Conservation (phyloP, 2,329 filamentous ascomycete genomes). For the Golovinomyces cichoracearum region DNA sequence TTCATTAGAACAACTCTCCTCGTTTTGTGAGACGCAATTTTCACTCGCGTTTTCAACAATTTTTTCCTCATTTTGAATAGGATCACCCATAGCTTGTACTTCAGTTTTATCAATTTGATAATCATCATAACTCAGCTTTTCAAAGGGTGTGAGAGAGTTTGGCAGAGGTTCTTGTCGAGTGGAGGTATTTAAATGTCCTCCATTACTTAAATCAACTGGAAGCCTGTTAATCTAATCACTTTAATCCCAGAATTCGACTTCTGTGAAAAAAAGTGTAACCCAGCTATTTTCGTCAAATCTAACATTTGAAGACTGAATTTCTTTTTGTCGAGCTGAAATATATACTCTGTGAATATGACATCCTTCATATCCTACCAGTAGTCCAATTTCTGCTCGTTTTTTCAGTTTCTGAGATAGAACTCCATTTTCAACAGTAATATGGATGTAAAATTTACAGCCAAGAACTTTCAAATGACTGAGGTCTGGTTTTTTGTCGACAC, state of each 20-base stretch:
- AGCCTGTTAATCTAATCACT: not conserved
- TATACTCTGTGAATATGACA: not conserved
- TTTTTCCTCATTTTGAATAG: no score
- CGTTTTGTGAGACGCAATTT: no score
- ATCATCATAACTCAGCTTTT: not conserved
- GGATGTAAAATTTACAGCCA: not conserved
- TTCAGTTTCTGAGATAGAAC: not conserved
- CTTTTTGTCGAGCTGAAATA: not conserved
- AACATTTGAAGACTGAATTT: not conserved
- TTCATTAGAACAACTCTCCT: no score
- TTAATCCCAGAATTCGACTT: not conserved
- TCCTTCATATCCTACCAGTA: slow-evolving; percentile 1
- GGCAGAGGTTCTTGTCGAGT: not conserved
- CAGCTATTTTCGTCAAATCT: not conserved
- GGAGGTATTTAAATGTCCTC: not conserved
- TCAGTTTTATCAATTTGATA: not conserved
- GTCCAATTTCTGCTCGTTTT: not conserved
- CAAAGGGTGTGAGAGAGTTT: not conserved
- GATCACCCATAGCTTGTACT: no score
- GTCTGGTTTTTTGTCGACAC: not conserved
- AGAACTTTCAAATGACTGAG: slow-evolving; percentile 1
- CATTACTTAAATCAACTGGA: not conserved
- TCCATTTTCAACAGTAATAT: slow-evolving; percentile 2
- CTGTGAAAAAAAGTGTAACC: not conserved
- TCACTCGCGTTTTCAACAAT: no score